Conservation (phyloP, 2,329 filamentous ascomycete species). For the Diaporthe sp. region DNA sequence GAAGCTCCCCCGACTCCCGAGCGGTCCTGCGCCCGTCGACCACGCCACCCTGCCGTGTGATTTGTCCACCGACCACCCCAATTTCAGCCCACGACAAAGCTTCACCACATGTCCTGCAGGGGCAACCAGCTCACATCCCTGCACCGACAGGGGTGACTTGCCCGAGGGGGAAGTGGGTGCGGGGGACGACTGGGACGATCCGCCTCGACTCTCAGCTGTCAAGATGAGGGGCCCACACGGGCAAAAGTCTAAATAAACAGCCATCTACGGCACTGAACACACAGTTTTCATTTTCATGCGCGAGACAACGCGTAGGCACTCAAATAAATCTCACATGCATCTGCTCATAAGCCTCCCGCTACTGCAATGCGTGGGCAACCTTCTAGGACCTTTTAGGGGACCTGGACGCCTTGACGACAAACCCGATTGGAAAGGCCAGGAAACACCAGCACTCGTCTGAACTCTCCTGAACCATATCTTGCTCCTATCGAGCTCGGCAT, state of each 20-base stretch:
- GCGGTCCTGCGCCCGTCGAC: slow-evolving; percentile 1
- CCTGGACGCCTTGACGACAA: background rate
- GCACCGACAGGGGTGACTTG: background rate
- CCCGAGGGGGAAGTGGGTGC: background rate
- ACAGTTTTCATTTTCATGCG: background rate
- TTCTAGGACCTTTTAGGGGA: background rate
- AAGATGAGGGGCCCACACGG: slow-evolving; percentile 30
- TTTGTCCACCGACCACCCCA: slow-evolving; percentile 12
- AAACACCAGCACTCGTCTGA: background rate
- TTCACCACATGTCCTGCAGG: slow-evolving; percentile 27
- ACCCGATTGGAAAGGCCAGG: background rate
- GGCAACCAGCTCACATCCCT: slow-evolving; percentile 23
- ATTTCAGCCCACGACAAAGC: slow-evolving; percentile 18
- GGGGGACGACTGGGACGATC: slow-evolving; percentile 1
- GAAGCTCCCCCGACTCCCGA: slow-evolving; percentile 32
- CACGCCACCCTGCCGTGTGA: slow-evolving; percentile 28
- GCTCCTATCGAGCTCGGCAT: background rate
- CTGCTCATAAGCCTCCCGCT: background rate
- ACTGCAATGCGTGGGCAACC: slow-evolving; percentile 3
- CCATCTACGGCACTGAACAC: background rate
- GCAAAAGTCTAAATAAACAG: slow-evolving; percentile 31
- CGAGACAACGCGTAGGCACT: background rate
- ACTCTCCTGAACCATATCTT: background rate
- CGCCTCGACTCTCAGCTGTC: slow-evolving; percentile 11
- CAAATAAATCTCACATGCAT: background rate